Evolutionary conservation across 139 green algal species (phyloP), one percentile per base, ranked within the genome.

Genomic region (Edaphochlamys debaryana): DNA sequence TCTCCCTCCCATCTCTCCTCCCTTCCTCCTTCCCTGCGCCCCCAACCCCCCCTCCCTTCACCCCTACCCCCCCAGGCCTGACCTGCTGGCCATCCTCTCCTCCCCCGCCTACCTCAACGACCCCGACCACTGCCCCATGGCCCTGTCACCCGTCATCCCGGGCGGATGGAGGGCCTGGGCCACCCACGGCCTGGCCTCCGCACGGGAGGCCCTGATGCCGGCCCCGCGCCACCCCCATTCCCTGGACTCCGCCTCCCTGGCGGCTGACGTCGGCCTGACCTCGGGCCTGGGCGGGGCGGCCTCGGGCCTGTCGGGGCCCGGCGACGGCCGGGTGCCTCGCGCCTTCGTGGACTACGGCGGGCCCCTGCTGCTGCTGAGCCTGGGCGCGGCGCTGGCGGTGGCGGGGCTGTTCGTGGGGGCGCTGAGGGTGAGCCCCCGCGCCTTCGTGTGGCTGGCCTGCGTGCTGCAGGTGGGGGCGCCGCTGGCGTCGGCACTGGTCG

Each of bases 401-500:
- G 38, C 73, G 6, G 30, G 20, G 22, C 0, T 80, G 73, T 80
- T 80, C 56, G 9, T 80, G 56, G 17, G 48, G 38, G 73, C 73
- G 54, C 58, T 80, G 56, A 29, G 56, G 40, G 9, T 41, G 27
- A 69, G 73, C 56, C 73, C 73, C 73, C 56, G 73, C 56, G 37
- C 73, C 29, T 56, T 80, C 22, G 73, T 80, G 73, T 56, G 69
- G 56, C 37, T 80, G 73, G 73, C 73, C 30, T 69, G 56, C 19
- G 73, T 23, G 27, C 56, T 80, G 54, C 73, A 80, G 58, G 73
- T 80, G 37, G 73, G 56, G 56, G 73, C 73, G 56, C 37, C 73
- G 29, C 30, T 70, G 27, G 38, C 29, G 37, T 58, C 37, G 3
- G 73, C 56, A 30, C 23, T 69, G 25, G 25, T 69, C 36, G 73